A percentile compares a stretch with the other conserved stretches of the same genome.
These are phyloP conservation scores for Xylaria flabelliformis DNA, from an alignment of 495 filamentous ascomycete genomes.

Conservation along the genomic window DNA sequence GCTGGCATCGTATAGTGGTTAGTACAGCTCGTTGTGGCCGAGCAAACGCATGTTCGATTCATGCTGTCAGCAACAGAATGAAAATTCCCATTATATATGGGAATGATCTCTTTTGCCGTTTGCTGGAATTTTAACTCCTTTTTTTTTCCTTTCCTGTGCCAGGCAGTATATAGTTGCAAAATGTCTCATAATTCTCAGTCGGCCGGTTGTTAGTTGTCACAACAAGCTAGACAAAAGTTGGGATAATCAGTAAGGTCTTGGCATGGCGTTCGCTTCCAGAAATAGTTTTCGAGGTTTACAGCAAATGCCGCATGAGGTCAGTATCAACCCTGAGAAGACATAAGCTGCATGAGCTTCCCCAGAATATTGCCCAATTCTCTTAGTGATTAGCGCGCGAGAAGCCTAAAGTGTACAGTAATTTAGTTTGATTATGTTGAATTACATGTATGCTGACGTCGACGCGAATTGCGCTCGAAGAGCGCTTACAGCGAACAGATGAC, in stretches of 20 bases:
- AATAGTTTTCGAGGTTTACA: too few species aligned
- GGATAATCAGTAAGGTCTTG: too few species aligned
- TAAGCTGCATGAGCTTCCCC: neutral
- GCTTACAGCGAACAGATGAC: neutral
- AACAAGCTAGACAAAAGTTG: too few species aligned
- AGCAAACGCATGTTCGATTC: slow-evolving; percentile 24
- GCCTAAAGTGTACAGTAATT: neutral
- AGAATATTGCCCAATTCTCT: neutral
- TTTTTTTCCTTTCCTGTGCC: too few species aligned
- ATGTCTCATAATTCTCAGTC: too few species aligned
- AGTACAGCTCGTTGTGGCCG: slow-evolving; percentile 25
- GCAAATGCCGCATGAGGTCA: neutral
- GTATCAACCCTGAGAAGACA: neutral
- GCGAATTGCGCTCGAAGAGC: neutral
- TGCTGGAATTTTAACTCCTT: neutral
- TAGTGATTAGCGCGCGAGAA: neutral
- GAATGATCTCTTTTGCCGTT: neutral
- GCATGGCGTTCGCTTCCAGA: too few species aligned
- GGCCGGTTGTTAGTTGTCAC: too few species aligned
- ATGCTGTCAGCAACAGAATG: slow-evolving; percentile 6
- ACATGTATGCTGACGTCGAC: neutral
- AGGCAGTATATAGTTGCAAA: too few species aligned
- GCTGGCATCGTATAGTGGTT: slow-evolving; percentile 26
- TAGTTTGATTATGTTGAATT: neutral
- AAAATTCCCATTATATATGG: neutral